Percentiles rank a stretch among this genome's conserved stretches.
Evolutionary conservation across 1,284 basidiomycete genomes (phyloP).

Genomic region (Trichosporon coremiiforme): DNA sequence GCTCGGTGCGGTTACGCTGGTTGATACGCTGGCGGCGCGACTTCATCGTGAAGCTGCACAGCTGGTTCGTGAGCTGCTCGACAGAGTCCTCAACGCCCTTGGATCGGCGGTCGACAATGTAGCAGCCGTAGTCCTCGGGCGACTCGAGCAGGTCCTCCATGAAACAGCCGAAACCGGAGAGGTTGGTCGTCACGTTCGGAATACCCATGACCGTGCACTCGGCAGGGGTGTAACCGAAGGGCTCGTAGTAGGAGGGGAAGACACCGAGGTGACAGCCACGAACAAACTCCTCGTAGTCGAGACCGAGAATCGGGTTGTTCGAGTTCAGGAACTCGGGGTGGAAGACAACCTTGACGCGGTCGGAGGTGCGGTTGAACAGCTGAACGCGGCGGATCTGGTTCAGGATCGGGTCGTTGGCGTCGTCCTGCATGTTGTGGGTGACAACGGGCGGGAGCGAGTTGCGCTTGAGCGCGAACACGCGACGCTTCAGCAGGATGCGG

Average conservation of each 20-base stretch:
- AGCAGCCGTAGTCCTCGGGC: conserved; percentile 75
- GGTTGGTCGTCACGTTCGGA: conserved; percentile 93
- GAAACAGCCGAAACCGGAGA: conserved; percentile 96
- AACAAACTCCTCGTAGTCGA: conserved; percentile 99
- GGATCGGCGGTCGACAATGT: conserved; percentile 90
- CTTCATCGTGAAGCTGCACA: conserved; percentile 81
- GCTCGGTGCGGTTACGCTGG: conserved; percentile 95
- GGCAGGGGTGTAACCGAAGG: conserved; percentile 61
- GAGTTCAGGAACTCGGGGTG: conserved; percentile 98
- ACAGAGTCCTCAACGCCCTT: conserved; percentile 91
- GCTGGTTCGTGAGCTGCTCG: conserved; percentile 65
- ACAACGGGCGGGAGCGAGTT: conserved; percentile 89
- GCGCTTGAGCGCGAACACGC: conserved; percentile 93
- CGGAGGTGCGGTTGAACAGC: conserved; percentile 79
- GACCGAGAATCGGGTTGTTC: conserved; percentile 93
- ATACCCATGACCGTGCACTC: conserved; percentile 85
- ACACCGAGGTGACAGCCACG: conserved; percentile 96
- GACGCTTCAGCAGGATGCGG: conserved; percentile 91
- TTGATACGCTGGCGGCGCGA: conserved; percentile 96
- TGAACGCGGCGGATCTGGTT: conserved; percentile 92
- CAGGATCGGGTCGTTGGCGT: conserved; percentile 85
- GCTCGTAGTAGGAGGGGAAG: conserved; percentile 83
- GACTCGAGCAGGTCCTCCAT: conserved; percentile 98
- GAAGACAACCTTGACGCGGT: conserved; percentile 95
- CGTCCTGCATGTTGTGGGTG: conserved; percentile 98